Base-by-base conservation (phyloP, 257 asterid species). In the Solanum ossicruentum region DNA sequence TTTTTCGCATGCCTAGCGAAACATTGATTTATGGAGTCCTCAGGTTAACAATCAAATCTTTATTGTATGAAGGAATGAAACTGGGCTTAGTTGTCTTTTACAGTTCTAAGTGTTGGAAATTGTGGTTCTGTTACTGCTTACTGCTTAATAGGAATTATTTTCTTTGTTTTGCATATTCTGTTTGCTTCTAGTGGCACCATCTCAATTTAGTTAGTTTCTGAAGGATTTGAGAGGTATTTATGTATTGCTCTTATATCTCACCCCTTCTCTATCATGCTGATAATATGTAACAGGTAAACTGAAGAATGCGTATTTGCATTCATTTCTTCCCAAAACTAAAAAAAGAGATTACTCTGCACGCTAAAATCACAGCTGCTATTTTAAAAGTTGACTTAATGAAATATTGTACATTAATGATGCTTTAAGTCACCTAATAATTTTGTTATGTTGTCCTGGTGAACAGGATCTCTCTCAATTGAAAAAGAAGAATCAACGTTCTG, bases 401-500 rank as follows among this genome's bases (percentile, higher is more conserved):
- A 49, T 51, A 9, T 77, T 49, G 21, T 51, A 23, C 63, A 23
- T 51, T 23, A 26, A 18, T 51, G 82, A 23, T 77, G 26, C 26
- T 52, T 52, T 23, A 9, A 77, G 47, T 23, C 11, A 16, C 82
- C 65, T 51, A 51, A 77, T 77, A 51, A 51, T 52, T 77, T 51
- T 52, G 65, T 5, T 77, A 77, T 26, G 47, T 26, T 52, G 82
- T 77, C 47, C 65, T 52, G 52, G 28, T 52, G 63, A 87, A 85
- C 87, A 92, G 85, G 81, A 80, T 83, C 86, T 88, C 61, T 56
- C 81, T 84, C 88, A 85, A 84, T 89, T 89, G 80, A 83, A 83
- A 81, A 80, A 80, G 87, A 92, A 89, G 93, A 88, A 90, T 71
- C 85, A 83, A 85, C 92, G 86, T 81, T 85, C 87, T 78, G 89